These are phyloP conservation scores for Conticribra guillardii DNA, from an alignment of 108 stramenopile species.

Conservation along the genomic window DNA sequence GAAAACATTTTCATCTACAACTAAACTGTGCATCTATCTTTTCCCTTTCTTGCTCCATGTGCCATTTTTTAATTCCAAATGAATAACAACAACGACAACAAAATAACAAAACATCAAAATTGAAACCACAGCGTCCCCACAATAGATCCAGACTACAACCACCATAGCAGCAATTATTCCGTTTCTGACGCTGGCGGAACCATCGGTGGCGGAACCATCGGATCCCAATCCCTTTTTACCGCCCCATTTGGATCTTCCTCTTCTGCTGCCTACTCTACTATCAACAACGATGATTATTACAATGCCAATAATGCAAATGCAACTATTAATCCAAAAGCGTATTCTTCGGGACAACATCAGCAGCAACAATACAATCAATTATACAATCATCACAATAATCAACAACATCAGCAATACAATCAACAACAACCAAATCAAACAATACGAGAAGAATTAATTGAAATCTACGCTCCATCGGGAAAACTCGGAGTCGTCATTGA, in stretches of 20 bases:
- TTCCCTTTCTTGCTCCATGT: background rate
- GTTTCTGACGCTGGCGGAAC: constrained; percentile 56
- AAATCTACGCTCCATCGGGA: constrained; percentile 53
- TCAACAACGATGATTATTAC: background rate
- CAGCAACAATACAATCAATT: background rate
- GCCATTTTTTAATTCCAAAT: background rate
- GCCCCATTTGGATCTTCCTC: constrained; percentile 7
- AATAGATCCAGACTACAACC: constrained; percentile 44
- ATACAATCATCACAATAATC: background rate
- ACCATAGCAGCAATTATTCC: constrained; percentile 32
- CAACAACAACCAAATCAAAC: background rate
- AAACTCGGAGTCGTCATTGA: constrained; percentile 55
- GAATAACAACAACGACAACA: background rate
- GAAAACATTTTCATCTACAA: background rate
- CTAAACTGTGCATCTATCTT: too few relatives aligned
- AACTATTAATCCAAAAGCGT: background rate
- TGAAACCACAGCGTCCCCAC: constrained; percentile 31
- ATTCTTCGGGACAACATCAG: background rate
- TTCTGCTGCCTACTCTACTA: background rate
- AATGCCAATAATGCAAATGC: constrained; percentile 5
- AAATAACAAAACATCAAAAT: background rate
- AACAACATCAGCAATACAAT: background rate
- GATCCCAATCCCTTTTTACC: constrained; percentile 18
- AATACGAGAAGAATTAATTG: constrained; percentile 24
- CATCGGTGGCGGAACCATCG: constrained; percentile 47